Evolutionary conservation across 2,329 filamentous ascomycete species (phyloP), one percentile per base, ranked within the genome.

Genomic region (Alternaria sp.): DNA sequence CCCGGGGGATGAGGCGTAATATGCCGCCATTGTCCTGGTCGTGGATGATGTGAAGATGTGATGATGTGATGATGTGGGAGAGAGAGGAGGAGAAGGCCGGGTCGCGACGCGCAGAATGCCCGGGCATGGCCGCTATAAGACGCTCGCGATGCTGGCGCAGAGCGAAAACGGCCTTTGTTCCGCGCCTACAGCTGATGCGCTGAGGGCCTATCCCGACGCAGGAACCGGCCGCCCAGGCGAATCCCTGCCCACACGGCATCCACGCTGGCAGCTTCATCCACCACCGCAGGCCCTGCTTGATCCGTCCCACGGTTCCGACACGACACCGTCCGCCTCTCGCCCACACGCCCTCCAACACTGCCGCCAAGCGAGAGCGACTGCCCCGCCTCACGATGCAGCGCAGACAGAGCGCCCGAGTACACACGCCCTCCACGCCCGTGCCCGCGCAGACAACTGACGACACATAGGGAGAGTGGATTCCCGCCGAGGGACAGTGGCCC

Each of bases 401-500:
- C 60, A 65, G 75, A 66, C 73, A 76, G 59, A 77, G 75, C 71
- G 74, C 75, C 66, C 71, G 71, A 67, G 74, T 75, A 66, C 51
- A 66, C 51, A 41, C 31, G 13, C 8, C 36, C 48, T 36, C 33
- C 40, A 33, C 17, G 42, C 45, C 13, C 46, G 17, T 10, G 23
- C 39, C 34, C 28, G 10, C 24, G 36, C 52, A 36, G 31, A 28
- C 42, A 26, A 40, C 45, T 53, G 44, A 36, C 36, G 41, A 60
- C 21, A 23, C 41, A 36, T 62, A 77, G 73, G 72, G 71, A 51
- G 77, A 78, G 61, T 74, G 71, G 66, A 75, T 87, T 36, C 86
- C 87, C 55, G 66, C 77, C 50, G 59, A 63, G 26, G 86, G 86
- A 51, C 72, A 85, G 65, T 89, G 86, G 87, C 87, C 87, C n/a